phyloP scores from a whole-genome alignment of 2,329 filamentous ascomycete species.

The Huntiella moniliformis region DNA sequence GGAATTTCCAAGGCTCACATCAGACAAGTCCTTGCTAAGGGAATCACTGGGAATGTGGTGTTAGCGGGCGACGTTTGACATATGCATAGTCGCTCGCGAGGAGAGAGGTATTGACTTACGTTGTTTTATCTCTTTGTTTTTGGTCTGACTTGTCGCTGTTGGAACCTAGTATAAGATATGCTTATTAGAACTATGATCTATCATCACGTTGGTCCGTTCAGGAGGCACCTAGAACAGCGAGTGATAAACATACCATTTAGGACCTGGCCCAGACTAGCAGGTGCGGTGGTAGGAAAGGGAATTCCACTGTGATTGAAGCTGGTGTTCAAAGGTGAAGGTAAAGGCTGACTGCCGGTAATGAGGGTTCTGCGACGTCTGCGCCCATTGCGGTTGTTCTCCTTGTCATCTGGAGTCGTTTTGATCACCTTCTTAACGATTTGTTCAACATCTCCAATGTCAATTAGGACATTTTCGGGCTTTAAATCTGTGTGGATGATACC shows the following conservation, averaged over 20 bases:
- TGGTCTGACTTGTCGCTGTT: constrained; percentile 36
- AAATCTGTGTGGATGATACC: constrained; percentile 97
- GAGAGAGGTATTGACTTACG: constrained; percentile 39
- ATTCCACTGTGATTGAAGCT: constrained; percentile 52
- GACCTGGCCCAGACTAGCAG: constrained; percentile 63
- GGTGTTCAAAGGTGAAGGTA: constrained; percentile 85
- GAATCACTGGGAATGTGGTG: constrained; percentile 43
- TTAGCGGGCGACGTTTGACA: constrained; percentile 11
- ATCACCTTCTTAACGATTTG: constrained; percentile 95
- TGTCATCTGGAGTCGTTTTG: constrained; percentile 54
- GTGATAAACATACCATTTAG: constrained; percentile 32
- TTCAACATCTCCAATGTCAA: constrained; percentile 97
- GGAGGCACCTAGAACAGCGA: too few species aligned
- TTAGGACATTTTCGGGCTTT: constrained; percentile 94
- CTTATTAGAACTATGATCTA: not conserved
- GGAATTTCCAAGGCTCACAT: constrained; percentile 75
- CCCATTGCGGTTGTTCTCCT: constrained; percentile 84
- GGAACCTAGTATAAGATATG: not conserved
- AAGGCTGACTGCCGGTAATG: constrained; percentile 89
- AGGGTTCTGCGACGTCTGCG: constrained; percentile 75
- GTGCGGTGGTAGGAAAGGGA: constrained; percentile 6
- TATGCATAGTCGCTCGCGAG: constrained; percentile 7
- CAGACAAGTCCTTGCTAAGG: constrained; percentile 79
- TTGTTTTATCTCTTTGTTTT: constrained; percentile 77
- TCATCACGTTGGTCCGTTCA: not conserved